phyloP scores from a whole-genome alignment of 164 flowering plant species.

The Akebia trifoliata region DNA sequence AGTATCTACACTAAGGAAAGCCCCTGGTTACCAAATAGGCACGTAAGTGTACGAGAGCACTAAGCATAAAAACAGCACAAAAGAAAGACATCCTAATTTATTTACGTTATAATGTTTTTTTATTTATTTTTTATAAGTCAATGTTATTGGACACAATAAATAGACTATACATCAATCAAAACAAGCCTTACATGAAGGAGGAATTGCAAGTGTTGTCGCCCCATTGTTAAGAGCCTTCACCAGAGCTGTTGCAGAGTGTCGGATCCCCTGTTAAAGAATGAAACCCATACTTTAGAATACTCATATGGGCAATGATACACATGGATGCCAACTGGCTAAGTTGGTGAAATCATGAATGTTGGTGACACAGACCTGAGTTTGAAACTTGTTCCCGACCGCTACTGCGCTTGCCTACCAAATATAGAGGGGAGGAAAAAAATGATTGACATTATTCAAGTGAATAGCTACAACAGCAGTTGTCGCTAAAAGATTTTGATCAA shows the following conservation, averaged over 20 bases:
- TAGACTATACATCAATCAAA: not conserved
- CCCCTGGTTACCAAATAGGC: too few species aligned
- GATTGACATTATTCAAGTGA: not conserved
- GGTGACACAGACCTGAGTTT: not conserved
- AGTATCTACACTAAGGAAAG: too few species aligned
- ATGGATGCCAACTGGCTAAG: not conserved
- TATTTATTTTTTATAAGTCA: too few species aligned
- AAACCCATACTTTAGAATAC: not conserved
- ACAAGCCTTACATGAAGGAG: constrained; percentile 25
- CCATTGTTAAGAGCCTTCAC: constrained; percentile 23
- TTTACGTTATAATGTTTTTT: too few species aligned
- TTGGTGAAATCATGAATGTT: not conserved
- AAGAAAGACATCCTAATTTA: too few species aligned
- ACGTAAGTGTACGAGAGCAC: too few species aligned
- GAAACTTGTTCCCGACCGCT: not conserved
- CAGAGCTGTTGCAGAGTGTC: constrained; percentile 8
- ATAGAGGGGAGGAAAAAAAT: not conserved
- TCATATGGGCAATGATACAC: not conserved
- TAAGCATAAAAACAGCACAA: too few species aligned
- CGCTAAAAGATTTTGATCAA: not conserved
- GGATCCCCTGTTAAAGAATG: constrained; percentile 26
- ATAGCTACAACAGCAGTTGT: not conserved
- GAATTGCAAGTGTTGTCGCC: constrained; percentile 20
- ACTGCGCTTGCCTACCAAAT: not conserved
- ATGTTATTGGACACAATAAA: not conserved